Base-by-base conservation (phyloP, 306 rosid species). In the Canavalia gladiata region DNA sequence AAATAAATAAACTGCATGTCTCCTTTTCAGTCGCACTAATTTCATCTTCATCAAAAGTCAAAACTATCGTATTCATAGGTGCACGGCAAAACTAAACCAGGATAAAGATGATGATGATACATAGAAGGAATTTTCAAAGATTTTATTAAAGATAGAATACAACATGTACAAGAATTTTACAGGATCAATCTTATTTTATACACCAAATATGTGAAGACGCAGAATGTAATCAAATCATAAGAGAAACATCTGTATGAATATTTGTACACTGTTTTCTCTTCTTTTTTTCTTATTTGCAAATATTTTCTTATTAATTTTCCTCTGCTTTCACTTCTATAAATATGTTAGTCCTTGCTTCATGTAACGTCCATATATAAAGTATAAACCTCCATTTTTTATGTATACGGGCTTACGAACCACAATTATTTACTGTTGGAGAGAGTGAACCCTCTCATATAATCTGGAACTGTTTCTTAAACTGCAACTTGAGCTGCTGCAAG, bases 401-500 rank as follows among this genome's bases (percentile, higher is more conserved):
- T n/a, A 39, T 49, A 69, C 42, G 72, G 57, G 60, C 66, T 56
- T 65, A 59, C 60, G 67, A 82, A 77, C 54, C 74, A 52, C 60
- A 78, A 69, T 55, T 82, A 83, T 86, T 73, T 78, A 78, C 72
- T 60, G 64, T 35, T 77, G 51, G 8, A 63, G 68, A 78, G 77
- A 80, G 57, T 56, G 59, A n/a, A 62, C 37, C 66, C 51, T 49
- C 74, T 86, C 82, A 82, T 9, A 10, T 30, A 12, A 30, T 50
- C 25, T 3, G 50, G 18, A 51, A 72, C 7, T 7, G 8, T 68
- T 66, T 55, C 72, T 74, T 56, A 84, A 28, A 81, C 90, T 7
- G 89, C 94, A 79, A 88, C 94, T 87, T 95, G 97, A 68, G 99
- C 99, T 72, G 99, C 99, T 8, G 99, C 97, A 3, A 95, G 92